A percentile compares a stretch with the other conserved stretches of the same genome.
Conservation (phyloP, 1,284 basidiomycete species). For the Rhodofomes roseus region DNA sequence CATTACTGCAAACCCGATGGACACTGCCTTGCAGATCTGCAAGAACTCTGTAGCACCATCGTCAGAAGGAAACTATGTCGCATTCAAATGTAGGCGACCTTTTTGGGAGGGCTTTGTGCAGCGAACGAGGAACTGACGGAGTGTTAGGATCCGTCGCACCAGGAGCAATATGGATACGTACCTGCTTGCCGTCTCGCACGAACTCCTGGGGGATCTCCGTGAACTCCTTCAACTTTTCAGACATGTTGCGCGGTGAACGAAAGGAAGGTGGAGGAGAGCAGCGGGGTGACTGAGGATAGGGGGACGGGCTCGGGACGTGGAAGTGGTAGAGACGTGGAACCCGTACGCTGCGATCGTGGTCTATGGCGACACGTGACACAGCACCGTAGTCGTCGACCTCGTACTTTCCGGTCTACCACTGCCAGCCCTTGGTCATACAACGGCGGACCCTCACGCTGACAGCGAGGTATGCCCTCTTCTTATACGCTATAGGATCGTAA, state of each 20-base stretch:
- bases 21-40: slow-evolving; percentile 91
- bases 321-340: neutral
- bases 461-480: neutral
- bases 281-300: neutral
- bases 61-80: neutral
- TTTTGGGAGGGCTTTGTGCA: slow-evolving; percentile 98
- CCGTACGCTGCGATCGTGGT: neutral
- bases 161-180: slow-evolving; percentile 33
- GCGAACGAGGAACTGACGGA: slow-evolving; percentile 82
- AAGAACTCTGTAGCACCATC: slow-evolving; percentile 67
- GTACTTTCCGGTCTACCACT: neutral
- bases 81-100: slow-evolving; percentile 52
- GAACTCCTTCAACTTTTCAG: slow-evolving; percentile 89
- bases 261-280: slow-evolving; percentile 14
- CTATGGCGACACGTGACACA: neutral
- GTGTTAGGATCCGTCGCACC: neutral
- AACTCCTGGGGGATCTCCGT: slow-evolving; percentile 92
- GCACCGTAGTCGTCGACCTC: neutral
- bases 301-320: neutral
- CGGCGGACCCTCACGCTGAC: neutral
- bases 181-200: slow-evolving; percentile 90
- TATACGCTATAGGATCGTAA: too few relatives aligned
- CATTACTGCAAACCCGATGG: slow-evolving; percentile 94
- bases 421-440: neutral
- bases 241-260: slow-evolving; percentile 51